Evolutionary conservation across 345 rosid genomes (phyloP).

Genomic region (Eucalyptus viminalis): DNA sequence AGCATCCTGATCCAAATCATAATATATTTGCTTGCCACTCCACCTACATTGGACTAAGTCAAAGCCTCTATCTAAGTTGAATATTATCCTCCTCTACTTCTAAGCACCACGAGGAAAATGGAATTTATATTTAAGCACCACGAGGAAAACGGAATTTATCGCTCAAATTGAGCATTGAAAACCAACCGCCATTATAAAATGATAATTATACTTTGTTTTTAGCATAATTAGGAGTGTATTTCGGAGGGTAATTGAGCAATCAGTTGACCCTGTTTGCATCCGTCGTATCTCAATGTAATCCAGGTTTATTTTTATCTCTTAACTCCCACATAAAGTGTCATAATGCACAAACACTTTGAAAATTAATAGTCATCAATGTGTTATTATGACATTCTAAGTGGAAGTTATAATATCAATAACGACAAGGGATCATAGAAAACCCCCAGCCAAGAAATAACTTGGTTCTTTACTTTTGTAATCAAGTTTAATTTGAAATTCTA

Average conservation of each 20-base stretch:
- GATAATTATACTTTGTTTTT: not conserved
- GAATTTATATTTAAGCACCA: not conserved
- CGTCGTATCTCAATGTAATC: not conserved
- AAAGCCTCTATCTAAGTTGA: not conserved
- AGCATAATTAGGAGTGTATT: not conserved
- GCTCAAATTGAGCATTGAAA: not conserved
- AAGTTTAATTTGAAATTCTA: no score
- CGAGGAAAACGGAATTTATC: not conserved
- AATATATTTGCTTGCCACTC: not conserved
- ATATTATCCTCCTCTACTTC: not conserved
- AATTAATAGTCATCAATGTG: not conserved
- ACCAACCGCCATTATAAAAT: not conserved
- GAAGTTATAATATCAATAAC: not conserved
- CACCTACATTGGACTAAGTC: not conserved
- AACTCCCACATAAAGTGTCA: not conserved
- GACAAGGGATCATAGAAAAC: not conserved
- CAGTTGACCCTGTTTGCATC: not conserved
- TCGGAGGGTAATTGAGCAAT: not conserved
- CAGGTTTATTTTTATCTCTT: not conserved
- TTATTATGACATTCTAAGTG: not conserved
- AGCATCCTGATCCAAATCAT: not conserved
- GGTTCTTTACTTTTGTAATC: not conserved
- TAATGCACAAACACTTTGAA: not conserved
- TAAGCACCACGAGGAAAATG: not conserved
- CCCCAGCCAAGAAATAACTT: not conserved